Evolutionary conservation across 768 basidiomycete genomes (phyloP), one percentile per base, ranked within the genome.

Genomic region (Zangia roseola): DNA sequence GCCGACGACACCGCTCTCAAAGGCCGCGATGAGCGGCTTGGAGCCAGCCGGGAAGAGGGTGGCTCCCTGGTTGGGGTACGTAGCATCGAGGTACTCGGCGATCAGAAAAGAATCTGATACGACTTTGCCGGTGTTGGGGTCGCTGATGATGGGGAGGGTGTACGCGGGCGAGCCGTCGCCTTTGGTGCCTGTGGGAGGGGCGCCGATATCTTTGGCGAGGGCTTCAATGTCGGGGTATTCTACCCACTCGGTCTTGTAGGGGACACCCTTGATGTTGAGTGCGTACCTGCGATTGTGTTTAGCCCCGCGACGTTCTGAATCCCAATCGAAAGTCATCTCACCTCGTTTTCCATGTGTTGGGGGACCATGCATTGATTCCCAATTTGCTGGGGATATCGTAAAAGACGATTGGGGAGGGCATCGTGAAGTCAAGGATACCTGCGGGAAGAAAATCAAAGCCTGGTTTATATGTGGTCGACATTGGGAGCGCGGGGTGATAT

Each of bases 311-410:
- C 34, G 17, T 19, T 26, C 6, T 9, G 20, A 6, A 23, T 34
- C 6, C 10, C 23, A 6, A 23, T 34, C 8, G 40, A 12, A 5
- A 6, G n/a, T 10, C 31, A 7, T 46, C 64, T 42, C 35, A 73
- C 78, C 78, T 57, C 12, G 64, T 61, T 57, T 74, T 77, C 73
- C 72, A 76, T 28, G 74, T 72, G 49, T 77, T 79, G 8, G 75
- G 72, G 5, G 74, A 74, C 70, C 73, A 78, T 8, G 69, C 64
- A 5, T 58, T 62, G 40, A 7, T 45, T 1, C 56, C 45, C 6
- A 65, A 43, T 34, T 55, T 64, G 30, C 69, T 67, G 19, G 73
- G 71, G 35, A 80, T 71, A 46, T 79, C 79, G 61, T 77, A 80
- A 38, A 77, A 60, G 49, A 74, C 71, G 49, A 63, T 65, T 16